Percentiles rank a stretch among this genome's conserved stretches.
Evolutionary conservation across 2,329 filamentous ascomycete species (phyloP).

Genomic region (Claviceps sp.): DNA sequence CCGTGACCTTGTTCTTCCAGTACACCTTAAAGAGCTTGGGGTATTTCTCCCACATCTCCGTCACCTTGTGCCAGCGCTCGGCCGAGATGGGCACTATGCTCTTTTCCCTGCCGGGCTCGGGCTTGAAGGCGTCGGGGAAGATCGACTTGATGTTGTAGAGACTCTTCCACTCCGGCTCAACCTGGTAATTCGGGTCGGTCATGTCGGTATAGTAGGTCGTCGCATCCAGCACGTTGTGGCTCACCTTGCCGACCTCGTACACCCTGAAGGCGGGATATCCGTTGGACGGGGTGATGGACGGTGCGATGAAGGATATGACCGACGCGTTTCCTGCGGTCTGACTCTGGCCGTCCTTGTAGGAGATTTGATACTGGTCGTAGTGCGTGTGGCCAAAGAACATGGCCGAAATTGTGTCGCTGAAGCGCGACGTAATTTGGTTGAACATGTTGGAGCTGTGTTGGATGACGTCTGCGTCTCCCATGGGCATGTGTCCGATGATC

Average conservation of each 20-base stretch:
- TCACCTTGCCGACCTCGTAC: conserved; percentile 42
- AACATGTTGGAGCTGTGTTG: conserved; percentile 37
- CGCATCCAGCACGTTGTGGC: conserved; percentile 23
- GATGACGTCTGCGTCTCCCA: conserved; percentile 35
- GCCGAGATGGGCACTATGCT: background rate
- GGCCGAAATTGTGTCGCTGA: conserved; percentile 36
- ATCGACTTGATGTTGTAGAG: background rate
- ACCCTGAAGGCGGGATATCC: conserved; percentile 43
- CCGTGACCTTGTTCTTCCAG: conserved; percentile 11
- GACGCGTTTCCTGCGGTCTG: conserved; percentile 28
- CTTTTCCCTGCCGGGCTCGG: background rate
- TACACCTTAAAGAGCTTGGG: background rate
- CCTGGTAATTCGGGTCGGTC: background rate
- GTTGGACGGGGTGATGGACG: conserved; percentile 38
- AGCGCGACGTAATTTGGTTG: conserved; percentile 38
- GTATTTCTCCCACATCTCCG: background rate
- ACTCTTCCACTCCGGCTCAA: background rate
- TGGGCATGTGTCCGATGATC: conserved; percentile 43
- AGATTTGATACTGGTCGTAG: conserved; percentile 40
- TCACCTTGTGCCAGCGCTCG: background rate
- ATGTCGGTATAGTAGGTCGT: background rate
- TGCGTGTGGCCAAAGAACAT: conserved; percentile 46
- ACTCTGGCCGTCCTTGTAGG: conserved; percentile 33
- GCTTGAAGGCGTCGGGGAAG: background rate
- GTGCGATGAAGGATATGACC: conserved; percentile 37